Conservation (phyloP, 306 rosid species). For the Quercus alba region DNA sequence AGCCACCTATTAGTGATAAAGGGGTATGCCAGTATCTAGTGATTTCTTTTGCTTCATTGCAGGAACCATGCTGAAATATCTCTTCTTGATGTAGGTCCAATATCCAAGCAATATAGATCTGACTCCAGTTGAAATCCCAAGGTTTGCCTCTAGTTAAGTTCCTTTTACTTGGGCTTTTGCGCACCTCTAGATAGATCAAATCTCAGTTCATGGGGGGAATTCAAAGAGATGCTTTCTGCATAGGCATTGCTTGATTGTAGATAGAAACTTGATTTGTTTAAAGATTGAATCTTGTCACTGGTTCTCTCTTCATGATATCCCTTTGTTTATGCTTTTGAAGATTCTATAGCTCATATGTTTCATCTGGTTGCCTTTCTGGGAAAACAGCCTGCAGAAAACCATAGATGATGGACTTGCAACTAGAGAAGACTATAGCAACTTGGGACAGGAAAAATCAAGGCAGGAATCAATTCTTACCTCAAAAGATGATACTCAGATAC, state of each 20-base stretch:
- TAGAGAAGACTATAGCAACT: conserved; percentile 39
- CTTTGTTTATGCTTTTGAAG: conserved; percentile 4
- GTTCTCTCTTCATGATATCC: neutral
- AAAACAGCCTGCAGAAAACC: conserved; percentile 54
- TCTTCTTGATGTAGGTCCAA: conserved; percentile 59
- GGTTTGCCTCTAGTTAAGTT: conserved; percentile 43
- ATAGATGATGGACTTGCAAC: conserved; percentile 34
- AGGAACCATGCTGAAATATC: conserved; percentile 39
- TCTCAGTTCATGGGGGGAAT: neutral
- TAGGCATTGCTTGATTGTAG: conserved; percentile 9
- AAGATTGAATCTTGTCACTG: conserved; percentile 1
- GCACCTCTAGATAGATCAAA: conserved; percentile 8
- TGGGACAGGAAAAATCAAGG: conserved; percentile 38
- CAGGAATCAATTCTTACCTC: conserved; percentile 32
- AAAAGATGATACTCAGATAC: conserved; percentile 36
- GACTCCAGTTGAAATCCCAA: conserved; percentile 66
- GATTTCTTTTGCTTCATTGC: conserved; percentile 18
- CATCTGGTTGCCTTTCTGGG: conserved; percentile 21
- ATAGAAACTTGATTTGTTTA: conserved; percentile 11
- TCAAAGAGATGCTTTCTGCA: neutral
- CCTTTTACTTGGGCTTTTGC: conserved; percentile 9
- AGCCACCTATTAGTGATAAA: conserved; percentile 58
- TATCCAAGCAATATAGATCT: conserved; percentile 82
- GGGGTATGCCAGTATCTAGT: conserved; percentile 54
- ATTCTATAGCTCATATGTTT: conserved; percentile 6